phyloP scores from a whole-genome alignment of 352 stramenopile species.

The Pilasporangium apinafurcum region DNA sequence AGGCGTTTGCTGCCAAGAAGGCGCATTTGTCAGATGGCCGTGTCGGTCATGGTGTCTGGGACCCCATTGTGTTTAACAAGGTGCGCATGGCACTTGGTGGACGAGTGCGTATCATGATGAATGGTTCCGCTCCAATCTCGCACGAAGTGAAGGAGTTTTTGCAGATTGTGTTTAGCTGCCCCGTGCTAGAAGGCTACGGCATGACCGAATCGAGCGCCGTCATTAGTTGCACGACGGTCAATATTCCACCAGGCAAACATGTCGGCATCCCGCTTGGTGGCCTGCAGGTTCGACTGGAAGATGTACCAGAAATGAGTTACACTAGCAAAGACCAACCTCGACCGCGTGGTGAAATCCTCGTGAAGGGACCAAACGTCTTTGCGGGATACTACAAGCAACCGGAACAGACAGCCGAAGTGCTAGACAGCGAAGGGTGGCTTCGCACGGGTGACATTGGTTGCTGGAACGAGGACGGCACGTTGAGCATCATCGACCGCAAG shows the following conservation, averaged over 20 bases:
- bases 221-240: conserved; percentile 26
- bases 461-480: conserved; percentile 89
- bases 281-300: conserved; percentile 89
- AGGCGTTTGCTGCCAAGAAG: conserved; percentile 77
- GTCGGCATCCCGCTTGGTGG: conserved; percentile 85
- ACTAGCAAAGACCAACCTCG: conserved; percentile 36
- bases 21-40: conserved; percentile 9
- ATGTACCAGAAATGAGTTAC: conserved; percentile 97
- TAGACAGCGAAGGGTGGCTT: conserved; percentile 94
- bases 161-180: conserved; percentile 87
- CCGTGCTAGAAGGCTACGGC: conserved; percentile 93
- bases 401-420: conserved; percentile 84
- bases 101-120: conserved; percentile 88
- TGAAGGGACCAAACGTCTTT: conserved; percentile 80
- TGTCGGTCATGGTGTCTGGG: conserved; percentile 82
- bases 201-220: conserved; percentile 83
- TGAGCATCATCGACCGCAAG: conserved; percentile 89
- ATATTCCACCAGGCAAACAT: conserved; percentile 66
- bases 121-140: conserved; percentile 90
- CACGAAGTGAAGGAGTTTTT: conserved; percentile 93
- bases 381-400: conserved; percentile 94
- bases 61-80: conserved; percentile 94
- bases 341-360: conserved; percentile 82
- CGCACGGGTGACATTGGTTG: conserved; percentile 95
- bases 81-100: conserved; percentile 90